Evolutionary conservation across 2,329 filamentous ascomycete genomes (phyloP).

Genomic region (Zalaria obscura): DNA sequence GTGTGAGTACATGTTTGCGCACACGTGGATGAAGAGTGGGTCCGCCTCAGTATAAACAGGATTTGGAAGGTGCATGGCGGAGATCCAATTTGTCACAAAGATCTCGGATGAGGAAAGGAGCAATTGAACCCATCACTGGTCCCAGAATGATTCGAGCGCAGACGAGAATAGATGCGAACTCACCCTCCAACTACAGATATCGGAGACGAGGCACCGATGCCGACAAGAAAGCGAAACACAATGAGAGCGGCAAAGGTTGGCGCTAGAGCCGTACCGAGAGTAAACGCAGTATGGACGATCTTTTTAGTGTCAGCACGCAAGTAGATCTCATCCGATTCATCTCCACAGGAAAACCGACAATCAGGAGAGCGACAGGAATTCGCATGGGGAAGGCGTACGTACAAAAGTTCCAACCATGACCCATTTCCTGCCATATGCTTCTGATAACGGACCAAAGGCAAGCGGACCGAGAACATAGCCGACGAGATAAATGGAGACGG

Average conservation of each 20-base stretch:
- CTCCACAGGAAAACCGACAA: no score
- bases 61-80: not conserved
- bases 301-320: not conserved
- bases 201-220: conserved; percentile 29
- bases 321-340: no score
- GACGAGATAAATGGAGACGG: conserved; percentile 36
- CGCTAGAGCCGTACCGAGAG: conserved; percentile 28
- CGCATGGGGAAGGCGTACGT: not conserved
- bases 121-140: no score
- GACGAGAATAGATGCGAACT: not conserved
- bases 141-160: no score
- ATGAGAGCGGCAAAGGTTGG: conserved; percentile 29
- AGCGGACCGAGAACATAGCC: conserved; percentile 32
- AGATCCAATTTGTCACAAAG: no score
- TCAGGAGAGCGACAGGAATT: not conserved
- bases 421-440: conserved; percentile 30
- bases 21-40: no score
- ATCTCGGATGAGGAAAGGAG: no score
- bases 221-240: conserved; percentile 28
- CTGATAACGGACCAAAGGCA: conserved; percentile 29
- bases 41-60: no score
- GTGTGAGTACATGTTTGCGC: not conserved
- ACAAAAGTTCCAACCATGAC: conserved; percentile 37
- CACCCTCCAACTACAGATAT: conserved; percentile 46
- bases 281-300: conserved; percentile 27